Base-by-base conservation (phyloP, 1,139 yeast species). In the Komagataea norvegica region DNA sequence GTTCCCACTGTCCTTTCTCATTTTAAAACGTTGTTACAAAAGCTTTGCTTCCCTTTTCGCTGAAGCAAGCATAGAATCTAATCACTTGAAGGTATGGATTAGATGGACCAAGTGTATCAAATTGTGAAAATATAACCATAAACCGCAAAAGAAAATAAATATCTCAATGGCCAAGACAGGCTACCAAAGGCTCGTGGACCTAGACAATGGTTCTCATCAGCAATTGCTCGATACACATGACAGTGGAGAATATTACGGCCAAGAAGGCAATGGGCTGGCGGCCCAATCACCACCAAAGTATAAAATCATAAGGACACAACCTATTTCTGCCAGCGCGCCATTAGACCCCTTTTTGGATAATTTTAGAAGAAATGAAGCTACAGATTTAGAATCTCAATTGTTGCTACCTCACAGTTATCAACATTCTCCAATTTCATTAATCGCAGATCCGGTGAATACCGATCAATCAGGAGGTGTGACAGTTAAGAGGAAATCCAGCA, bases 301-400 rank as follows among this genome's bases (percentile, higher is more conserved):
- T 14, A 41, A 31, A 18, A 33, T 38, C 4, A 27, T 43, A 7
- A 32, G 34, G 7, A 24, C 33, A 13, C 33, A 33, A 5, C 46
- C 44, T 2, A 5, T 36, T 4, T 36, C 42, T 1, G 19, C 36
- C 11, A 43, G 45, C 34, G 31, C 33, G 2, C 46, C 44, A 2
- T 20, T 29, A 4, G 40, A 21, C 5, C 25, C 35, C 5, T 20
- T 24, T 17, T n/a, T 32, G 11, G 13, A 25, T 11, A 6, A 9
- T 2, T n/a, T 18, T 4, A 32, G 11, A 8, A 13, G 13, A 15
- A 18, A 16, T 14, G 14, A 18, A 3, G 8, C 14, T 6, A 25
- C 24, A n/a, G 41, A 33, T 15, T 10, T 33, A 10, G 36, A 37
- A 20, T 21, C 31, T 3, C 41, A 37, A 18, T 22, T 25, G 6